Base-by-base conservation (phyloP, 192 early-diverging fungal species). In the Gryganskiella cystojenkinii region DNA sequence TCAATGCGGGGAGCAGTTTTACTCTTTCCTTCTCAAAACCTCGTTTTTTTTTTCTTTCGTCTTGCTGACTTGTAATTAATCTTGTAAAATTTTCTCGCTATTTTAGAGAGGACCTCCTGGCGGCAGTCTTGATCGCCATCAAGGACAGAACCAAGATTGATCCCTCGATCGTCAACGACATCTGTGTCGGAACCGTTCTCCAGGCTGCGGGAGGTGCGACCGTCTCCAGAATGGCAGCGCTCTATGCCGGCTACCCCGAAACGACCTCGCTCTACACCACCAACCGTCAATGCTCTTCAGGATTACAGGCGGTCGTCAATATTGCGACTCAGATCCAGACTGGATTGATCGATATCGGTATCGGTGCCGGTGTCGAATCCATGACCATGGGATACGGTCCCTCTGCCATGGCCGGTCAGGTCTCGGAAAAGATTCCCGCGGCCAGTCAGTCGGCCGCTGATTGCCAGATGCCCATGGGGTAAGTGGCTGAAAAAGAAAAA, bases 211-310 rank as follows among this genome's bases (percentile, higher is more conserved):
- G 94, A 25, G 95, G 95, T 24, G 94, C 94, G 46, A 94, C 89
- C 43, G 89, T 88, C 62, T 92, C 95, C 22, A 85, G 95, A 24
- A 93, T 94, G 90, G 95, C 95, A 10, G 87, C 90, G 28, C 83
- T 97, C 27, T 94, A 94, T 74, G 93, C 93, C 19, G 94, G 92
- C 15, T 94, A 93, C 82, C 95, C 95, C 1, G 86, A 94, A 63
- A 88, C 85, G 22, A 86, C 92, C 37, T 80, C 89, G 56, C 80
- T 94, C 35, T 91, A 89, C 65, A 94, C 95, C 34, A 92, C 95
- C 64, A 97, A 97, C 90, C 86, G 95, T n/a, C 95, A 97, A 79
- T 97, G 95, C 82, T 95, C 94, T 47, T 90, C 88, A 37, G 95
- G 95, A 31, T 86, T 97, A 9, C 92, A 94, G 64, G 94, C 95